Base-by-base conservation (phyloP, 768 basidiomycete genomes). In the Paxillus rubicundulus region DNA sequence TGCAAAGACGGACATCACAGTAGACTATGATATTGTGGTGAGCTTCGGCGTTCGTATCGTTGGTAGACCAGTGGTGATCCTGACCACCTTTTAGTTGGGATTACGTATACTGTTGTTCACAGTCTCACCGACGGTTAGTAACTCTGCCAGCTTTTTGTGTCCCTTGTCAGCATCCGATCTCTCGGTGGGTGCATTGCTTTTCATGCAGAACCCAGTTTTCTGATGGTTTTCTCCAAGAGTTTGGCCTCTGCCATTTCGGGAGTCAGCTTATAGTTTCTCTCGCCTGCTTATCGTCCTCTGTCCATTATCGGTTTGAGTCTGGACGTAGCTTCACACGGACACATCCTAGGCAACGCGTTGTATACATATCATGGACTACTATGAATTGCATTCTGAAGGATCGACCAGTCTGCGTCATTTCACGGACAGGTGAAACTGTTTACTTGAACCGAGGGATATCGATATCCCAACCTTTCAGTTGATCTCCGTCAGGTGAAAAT, bases 21-120 rank as follows among this genome's bases (percentile, higher is more conserved):
- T 93, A 24, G 62, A 81, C 30, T 90, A 90, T 61, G 81, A 82
- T 55, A 80, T 92, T 38, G 84, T 77, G 52, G 88, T 84, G 49
- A 47, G 56, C 42, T 48, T 28, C 33, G 34, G 12, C 17, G 28
- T 59, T 28, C 16, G 20, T 28, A 7, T 9, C 30, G 34, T 36
- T 12, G 27, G 40, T 9, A 12, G 24, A 36, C 40, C 45, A 13
- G 45, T 30, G 40, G 38, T 49, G 50, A 28, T 49, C 21, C 50
- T 65, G 39, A 54, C 54, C 49, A 43, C 27, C 38, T 52, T 4
- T 53, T 51, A 90, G 87, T 68, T 90, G 50, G 81, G 73, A n/a
- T 66, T 92, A 49, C 76, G 77, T 33, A 76, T 90, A 14, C 60
- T 89, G n/a, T 69, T 84, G 49, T 73, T 89, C 40, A 81, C 82